Percentiles rank a stretch among this genome's conserved stretches.
Evolutionary conservation across 2,329 filamentous ascomycete species (phyloP).

Genomic region (Hypocrella siamensis): DNA sequence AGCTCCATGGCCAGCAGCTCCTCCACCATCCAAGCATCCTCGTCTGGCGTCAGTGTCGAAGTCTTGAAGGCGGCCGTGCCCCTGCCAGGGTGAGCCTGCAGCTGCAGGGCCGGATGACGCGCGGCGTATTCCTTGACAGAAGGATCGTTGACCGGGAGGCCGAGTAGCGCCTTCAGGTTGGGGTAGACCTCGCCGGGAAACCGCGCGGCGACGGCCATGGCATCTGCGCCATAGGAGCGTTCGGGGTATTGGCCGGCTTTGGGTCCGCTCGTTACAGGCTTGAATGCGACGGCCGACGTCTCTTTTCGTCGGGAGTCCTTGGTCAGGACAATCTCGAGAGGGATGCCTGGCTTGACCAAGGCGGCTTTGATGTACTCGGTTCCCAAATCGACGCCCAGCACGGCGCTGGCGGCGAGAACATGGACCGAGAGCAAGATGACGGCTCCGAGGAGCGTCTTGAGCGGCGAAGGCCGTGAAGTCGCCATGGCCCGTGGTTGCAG

Average conservation of each 20-base stretch:
- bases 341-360: conserved; percentile 90
- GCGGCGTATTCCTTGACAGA: conserved; percentile 54
- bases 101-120: conserved; percentile 63
- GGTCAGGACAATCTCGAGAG: conserved; percentile 92
- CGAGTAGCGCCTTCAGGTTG: conserved; percentile 84
- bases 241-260: conserved; percentile 63
- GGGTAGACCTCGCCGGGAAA: conserved; percentile 91
- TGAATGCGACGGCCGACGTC: conserved; percentile 79
- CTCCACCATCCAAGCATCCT: conserved; percentile 65
- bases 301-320: conserved; percentile 98
- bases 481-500: too few relatives aligned
- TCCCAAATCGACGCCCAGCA: conserved; percentile 84
- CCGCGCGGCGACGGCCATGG: conserved; percentile 68
- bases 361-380: conserved; percentile 95
- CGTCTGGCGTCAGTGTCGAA: conserved; percentile 42
- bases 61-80: conserved; percentile 74
- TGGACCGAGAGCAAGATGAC: conserved; percentile 22
- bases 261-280: conserved; percentile 55
- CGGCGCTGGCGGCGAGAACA: conserved; percentile 47
- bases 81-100: conserved; percentile 43
- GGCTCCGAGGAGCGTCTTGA: conserved; percentile 22
- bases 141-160: conserved; percentile 45
- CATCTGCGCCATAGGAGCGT: conserved; percentile 81
- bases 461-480: conserved; percentile 16
- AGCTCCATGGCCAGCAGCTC: conserved; percentile 94